phyloP scores from a whole-genome alignment of 805 yeast species.

The Metschnikowia henanensis region DNA sequence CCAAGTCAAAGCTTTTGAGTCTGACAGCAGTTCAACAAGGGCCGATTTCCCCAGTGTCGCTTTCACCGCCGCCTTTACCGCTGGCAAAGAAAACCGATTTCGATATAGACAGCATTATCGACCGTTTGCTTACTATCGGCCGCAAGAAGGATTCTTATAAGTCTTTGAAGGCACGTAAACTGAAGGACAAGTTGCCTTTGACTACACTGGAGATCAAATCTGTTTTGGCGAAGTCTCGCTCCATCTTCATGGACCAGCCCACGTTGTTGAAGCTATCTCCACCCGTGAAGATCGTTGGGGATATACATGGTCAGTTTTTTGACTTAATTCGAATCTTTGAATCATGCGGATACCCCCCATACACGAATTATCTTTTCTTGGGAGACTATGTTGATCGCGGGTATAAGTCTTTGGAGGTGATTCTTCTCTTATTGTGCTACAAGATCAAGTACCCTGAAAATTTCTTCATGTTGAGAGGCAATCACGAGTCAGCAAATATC shows the following conservation, averaged over 20 bases:
- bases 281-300: slow-evolving; percentile 83
- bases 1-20: slow-evolving; percentile 8
- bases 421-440: slow-evolving; percentile 49
- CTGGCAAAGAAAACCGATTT: slow-evolving; percentile 28
- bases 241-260: slow-evolving; percentile 64
- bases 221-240: slow-evolving; percentile 57
- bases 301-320: slow-evolving; percentile 70
- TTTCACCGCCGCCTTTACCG: slow-evolving; percentile 25
- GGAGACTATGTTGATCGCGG: slow-evolving; percentile 66
- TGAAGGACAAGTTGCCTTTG: slow-evolving; percentile 50
- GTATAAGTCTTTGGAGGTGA: slow-evolving; percentile 55
- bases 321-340: slow-evolving; percentile 56
- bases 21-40: not conserved
- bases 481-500: slow-evolving; percentile 59
- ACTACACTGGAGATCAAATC: slow-evolving; percentile 53
- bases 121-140: slow-evolving; percentile 55
- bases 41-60: slow-evolving; percentile 17
- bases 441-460: slow-evolving; percentile 61
- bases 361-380: slow-evolving; percentile 52
- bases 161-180: slow-evolving; percentile 17
- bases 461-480: slow-evolving; percentile 59
- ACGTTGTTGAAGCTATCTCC: slow-evolving; percentile 64
- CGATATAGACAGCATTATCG: slow-evolving; percentile 64
- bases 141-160: slow-evolving; percentile 14
- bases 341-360: slow-evolving; percentile 61